phyloP scores from a whole-genome alignment of 257 asterid species.

The Mitragyna speciosa region DNA sequence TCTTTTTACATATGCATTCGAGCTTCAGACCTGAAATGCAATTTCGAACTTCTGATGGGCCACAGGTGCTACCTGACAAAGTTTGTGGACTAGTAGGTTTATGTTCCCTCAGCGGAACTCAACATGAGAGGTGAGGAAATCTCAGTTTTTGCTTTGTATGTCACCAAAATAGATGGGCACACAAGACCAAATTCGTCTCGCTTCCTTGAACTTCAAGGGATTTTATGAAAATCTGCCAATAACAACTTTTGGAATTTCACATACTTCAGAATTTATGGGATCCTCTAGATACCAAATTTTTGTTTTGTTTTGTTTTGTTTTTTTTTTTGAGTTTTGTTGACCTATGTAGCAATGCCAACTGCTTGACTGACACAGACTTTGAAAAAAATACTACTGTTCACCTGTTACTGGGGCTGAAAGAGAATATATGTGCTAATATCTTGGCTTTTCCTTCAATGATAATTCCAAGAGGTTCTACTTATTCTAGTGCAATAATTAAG shows the following conservation, averaged over 20 bases:
- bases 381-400: neutral
- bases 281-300: neutral
- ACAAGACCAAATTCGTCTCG: neutral
- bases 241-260: neutral
- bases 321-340: neutral
- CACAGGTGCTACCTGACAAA: constrained; percentile 71
- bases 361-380: neutral
- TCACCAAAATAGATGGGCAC: neutral
- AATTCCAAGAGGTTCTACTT: neutral
- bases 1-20: neutral
- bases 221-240: neutral
- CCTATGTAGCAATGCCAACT: neutral
- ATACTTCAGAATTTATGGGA: neutral
- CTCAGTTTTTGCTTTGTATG: neutral
- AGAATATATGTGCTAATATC: neutral
- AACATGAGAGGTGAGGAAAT: constrained; percentile 52
- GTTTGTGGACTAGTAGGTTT: constrained; percentile 74
- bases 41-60: neutral
- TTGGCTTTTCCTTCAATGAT: neutral
- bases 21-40: constrained; percentile 9
- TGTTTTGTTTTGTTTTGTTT: too few relatives aligned
- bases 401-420: neutral
- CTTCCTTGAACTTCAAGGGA: neutral
- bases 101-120: constrained; percentile 50
- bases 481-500: neutral